Percentiles rank a stretch among this genome's conserved stretches.
phyloP scores from a whole-genome alignment of 441 rosid species.

The Jatropha multifida region DNA sequence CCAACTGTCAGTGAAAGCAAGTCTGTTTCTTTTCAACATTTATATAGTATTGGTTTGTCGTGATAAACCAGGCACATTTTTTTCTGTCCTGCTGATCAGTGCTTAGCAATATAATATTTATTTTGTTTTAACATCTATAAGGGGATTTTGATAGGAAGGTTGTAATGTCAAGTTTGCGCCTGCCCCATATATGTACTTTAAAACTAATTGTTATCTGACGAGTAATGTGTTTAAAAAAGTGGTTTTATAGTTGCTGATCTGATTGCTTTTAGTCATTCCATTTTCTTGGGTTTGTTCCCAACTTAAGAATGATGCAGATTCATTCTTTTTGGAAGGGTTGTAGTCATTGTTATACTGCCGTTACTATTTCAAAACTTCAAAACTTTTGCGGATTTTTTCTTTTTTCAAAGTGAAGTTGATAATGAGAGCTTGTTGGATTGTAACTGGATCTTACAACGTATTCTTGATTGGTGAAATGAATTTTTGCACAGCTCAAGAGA shows the following conservation, averaged over 20 bases:
- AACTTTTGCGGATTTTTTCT: too few species aligned
- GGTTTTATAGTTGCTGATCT: background rate
- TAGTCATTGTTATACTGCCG: too few species aligned
- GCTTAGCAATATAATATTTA: constrained; percentile 24
- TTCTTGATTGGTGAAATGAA: too few species aligned
- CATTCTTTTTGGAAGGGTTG: too few species aligned
- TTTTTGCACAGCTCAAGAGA: too few species aligned
- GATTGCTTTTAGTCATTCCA: background rate
- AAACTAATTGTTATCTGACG: constrained; percentile 6
- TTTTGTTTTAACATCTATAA: constrained; percentile 16
- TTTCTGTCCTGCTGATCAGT: constrained; percentile 40
- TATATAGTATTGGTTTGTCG: constrained; percentile 11
- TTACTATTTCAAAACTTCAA: too few species aligned
- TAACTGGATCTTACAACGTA: too few species aligned
- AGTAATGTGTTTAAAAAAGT: constrained; percentile 7
- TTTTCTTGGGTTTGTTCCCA: background rate
- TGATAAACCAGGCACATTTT: constrained; percentile 37
- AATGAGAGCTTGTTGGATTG: too few species aligned
- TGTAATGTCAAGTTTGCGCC: constrained; percentile 23
- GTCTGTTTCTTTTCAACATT: constrained; percentile 5
- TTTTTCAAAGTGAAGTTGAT: too few species aligned
- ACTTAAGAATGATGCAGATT: background rate
- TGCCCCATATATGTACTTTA: constrained; percentile 23
- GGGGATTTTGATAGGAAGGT: constrained; percentile 35
- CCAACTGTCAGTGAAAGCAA: constrained; percentile 14